Base-by-base conservation (phyloP, 768 basidiomycete genomes). In the Pisolithus microcarpus region DNA sequence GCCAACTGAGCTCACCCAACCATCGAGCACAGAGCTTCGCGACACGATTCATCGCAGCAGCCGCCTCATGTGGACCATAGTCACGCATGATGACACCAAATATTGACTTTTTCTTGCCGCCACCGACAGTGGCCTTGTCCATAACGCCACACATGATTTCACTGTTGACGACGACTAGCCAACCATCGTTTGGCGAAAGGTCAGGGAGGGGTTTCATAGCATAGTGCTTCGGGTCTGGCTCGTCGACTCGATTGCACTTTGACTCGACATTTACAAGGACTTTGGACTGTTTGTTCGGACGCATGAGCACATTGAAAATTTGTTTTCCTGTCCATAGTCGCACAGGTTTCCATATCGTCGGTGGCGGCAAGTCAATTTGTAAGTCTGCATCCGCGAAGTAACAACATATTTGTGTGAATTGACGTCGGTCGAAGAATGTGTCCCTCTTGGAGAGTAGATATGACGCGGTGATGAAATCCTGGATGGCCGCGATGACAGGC, bases 131-230 rank as follows among this genome's bases (percentile, higher is more conserved):
- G 15, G 90, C 89, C 71, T 99, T 99, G 72, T 99, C 96, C 85
- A 98, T 95, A 15, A 92, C 89, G 40, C 96, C 96, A 60, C 94
- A 97, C 92, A 98, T 99, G 59, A 99, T 91, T 69, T 99, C 94
- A 62, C 89, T 92, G 66, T 98, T 99, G 55, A 93, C 83, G 49
- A 99, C 82, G 42, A 99, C 96, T 24, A 99, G 79, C 84, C 91
- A 98, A 1, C 95, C 95, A 59, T 99, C 96, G 62, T 99, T 98
- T 0, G 95, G 94, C 9, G 90, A 87, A 66, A 99, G 75, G 59
- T 99, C 96, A 15, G 80, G 77, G 38, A 81, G 82, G 3, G 80
- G 78, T 46, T 76, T 79, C 71, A 81, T 80, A 39, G 78, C 72
- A 3, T 85, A 80, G 58, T 84, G 89, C 26, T 74, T 75, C 9